A percentile compares a stretch with the other conserved stretches of the same genome.
phyloP scores from a whole-genome alignment of 768 basidiomycete species.

The Pleurotus giganteus region DNA sequence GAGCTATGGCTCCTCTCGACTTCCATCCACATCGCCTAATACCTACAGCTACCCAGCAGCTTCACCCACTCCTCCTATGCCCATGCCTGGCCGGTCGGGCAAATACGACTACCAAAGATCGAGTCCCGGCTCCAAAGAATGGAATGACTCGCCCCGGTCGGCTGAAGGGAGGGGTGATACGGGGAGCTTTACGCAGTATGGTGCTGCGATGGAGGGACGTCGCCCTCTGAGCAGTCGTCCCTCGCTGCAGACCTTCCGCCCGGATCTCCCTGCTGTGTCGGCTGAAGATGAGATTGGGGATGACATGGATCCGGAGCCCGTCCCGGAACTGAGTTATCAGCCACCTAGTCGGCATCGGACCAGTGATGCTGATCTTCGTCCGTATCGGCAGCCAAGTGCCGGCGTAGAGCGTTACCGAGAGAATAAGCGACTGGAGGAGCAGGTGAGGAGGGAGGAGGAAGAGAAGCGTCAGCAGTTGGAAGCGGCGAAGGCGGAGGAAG shows the following conservation, averaged over 20 bases:
- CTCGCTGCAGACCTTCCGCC: slow-evolving; percentile 6
- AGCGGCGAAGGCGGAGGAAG: background rate
- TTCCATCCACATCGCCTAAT: slow-evolving; percentile 1
- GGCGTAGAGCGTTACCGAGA: slow-evolving; percentile 1
- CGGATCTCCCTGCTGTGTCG: slow-evolving; percentile 1
- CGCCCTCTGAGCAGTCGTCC: slow-evolving; percentile 6
- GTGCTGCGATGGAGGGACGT: background rate
- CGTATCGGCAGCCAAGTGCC: background rate
- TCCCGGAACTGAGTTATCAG: background rate
- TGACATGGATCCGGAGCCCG: slow-evolving; percentile 5
- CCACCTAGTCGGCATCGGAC: background rate
- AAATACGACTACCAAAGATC: slow-evolving; percentile 6
- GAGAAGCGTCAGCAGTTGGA: background rate
- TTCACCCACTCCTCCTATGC: slow-evolving; percentile 1
- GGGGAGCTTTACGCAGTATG: slow-evolving; percentile 4
- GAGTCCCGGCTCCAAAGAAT: slow-evolving; percentile 6
- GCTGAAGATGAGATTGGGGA: slow-evolving; percentile 3
- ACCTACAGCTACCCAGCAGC: background rate
- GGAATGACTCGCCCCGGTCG: slow-evolving; percentile 2
- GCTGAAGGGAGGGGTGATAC: background rate
- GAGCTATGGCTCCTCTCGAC: background rate
- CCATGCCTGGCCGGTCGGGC: background rate
- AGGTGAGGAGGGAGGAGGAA: slow-evolving; percentile 5
- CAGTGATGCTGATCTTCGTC: slow-evolving; percentile 7
- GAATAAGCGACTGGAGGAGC: slow-evolving; percentile 1